These are phyloP conservation scores for Diaporthe destruens DNA, from an alignment of 2,329 filamentous ascomycete genomes.

Conservation along the genomic window DNA sequence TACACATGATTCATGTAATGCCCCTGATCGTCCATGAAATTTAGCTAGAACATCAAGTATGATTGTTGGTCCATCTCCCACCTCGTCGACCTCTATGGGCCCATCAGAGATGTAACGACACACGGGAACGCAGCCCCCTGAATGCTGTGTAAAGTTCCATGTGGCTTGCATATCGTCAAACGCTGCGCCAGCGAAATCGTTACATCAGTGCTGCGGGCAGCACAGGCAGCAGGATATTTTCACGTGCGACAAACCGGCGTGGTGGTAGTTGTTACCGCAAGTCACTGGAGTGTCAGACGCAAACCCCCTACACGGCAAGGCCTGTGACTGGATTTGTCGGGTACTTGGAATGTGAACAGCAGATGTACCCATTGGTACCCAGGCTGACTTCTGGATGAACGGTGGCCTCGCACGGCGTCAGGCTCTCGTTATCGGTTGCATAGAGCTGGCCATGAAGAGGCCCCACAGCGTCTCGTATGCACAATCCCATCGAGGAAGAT, in stretches of 20 bases:
- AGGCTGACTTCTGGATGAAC: no score
- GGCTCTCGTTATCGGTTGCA: neutral
- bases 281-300: neutral
- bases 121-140: neutral
- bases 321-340: neutral
- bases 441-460: neutral
- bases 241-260: neutral
- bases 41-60: no score
- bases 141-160: neutral
- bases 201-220: neutral
- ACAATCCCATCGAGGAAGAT: neutral
- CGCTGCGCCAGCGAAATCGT: neutral
- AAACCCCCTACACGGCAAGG: neutral
- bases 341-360: neutral
- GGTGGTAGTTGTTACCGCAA: neutral
- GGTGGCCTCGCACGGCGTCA: neutral
- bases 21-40: neutral
- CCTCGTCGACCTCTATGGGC: neutral
- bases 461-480: neutral
- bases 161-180: conserved; percentile 14
- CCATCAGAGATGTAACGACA: neutral
- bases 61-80: neutral
- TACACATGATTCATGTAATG: no score
- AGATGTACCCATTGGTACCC: neutral
- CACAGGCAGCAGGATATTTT: conserved; percentile 30